These are phyloP conservation scores for Colletotrichum tamarilloi DNA, from an alignment of 2,329 filamentous ascomycete species.

Conservation along the genomic window DNA sequence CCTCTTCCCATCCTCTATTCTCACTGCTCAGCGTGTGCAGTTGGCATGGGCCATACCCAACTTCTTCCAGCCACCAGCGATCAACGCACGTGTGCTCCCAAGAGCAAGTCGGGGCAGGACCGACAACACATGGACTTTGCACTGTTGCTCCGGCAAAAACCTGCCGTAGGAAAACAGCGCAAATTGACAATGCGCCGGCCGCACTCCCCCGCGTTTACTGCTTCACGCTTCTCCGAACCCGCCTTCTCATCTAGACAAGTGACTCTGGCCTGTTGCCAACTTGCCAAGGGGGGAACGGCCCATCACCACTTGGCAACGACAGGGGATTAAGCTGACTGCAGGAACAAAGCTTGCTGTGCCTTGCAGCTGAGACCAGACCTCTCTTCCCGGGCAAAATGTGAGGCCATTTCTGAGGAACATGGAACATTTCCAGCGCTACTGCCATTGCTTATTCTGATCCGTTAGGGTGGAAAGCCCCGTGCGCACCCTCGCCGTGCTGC, in stretches of 20 bases:
- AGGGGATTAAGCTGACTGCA: background rate
- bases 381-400: background rate
- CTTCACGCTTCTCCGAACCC: background rate
- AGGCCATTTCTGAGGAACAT: background rate
- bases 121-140: background rate
- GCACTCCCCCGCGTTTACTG: background rate
- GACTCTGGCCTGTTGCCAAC: background rate
- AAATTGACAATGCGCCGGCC: background rate
- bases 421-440: background rate
- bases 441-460: slow-evolving; percentile 20
- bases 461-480: background rate
- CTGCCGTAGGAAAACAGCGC: background rate
- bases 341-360: background rate
- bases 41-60: background rate
- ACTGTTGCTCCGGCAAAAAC: background rate
- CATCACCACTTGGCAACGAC: background rate
- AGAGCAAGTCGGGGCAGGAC: background rate
- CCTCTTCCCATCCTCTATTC: background rate
- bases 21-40: background rate
- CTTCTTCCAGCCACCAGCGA: background rate
- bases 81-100: background rate
- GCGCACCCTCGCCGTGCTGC: background rate
- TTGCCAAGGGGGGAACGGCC: background rate
- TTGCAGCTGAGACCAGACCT: background rate
- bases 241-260: background rate